Conservation (phyloP, 208 protist species). For the Crithidia mellificae region DNA sequence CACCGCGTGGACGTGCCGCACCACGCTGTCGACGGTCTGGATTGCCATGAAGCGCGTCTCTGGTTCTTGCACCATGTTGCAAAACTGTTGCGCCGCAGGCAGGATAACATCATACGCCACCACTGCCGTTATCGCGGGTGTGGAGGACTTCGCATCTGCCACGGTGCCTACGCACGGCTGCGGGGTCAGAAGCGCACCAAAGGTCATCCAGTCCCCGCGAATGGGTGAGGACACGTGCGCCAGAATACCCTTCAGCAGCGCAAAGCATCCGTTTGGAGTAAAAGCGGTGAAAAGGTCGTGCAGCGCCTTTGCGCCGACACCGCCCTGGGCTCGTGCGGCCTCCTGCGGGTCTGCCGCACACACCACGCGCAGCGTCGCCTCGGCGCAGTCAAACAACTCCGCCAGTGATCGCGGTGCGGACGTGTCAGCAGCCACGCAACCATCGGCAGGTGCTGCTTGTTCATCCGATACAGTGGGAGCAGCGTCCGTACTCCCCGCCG, state of each 20-base stretch:
- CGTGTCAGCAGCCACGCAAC: not conserved
- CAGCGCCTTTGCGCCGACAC: conserved; percentile 24
- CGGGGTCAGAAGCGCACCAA: conserved; percentile 51
- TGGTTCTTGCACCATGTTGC: conserved; percentile 58
- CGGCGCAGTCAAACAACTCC: conserved; percentile 21
- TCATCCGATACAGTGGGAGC: too few relatives aligned
- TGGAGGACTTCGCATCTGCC: too few relatives aligned
- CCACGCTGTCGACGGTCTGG: conserved; percentile 83
- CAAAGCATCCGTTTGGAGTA: conserved; percentile 80
- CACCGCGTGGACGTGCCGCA: conserved; percentile 72
- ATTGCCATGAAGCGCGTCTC: conserved; percentile 91
- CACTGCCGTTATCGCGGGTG: not conserved
- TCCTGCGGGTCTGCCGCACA: conserved; percentile 15
- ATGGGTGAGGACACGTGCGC: conserved; percentile 75
- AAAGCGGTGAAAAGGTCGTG: conserved; percentile 44
- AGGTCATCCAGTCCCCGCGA: conserved; percentile 32
- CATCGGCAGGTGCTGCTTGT: not conserved
- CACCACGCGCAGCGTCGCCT: conserved; percentile 21
- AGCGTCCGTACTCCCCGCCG: not conserved
- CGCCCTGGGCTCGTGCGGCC: conserved; percentile 1
- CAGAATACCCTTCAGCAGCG: conserved; percentile 81
- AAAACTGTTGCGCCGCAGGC: conserved; percentile 54
- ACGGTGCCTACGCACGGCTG: not conserved
- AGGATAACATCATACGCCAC: conserved; percentile 70
- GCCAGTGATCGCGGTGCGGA: not conserved